Evolutionary conservation across 768 basidiomycete genomes (phyloP), one percentile per base, ranked within the genome.

Genomic region (Rhizopogon salebrosus): DNA sequence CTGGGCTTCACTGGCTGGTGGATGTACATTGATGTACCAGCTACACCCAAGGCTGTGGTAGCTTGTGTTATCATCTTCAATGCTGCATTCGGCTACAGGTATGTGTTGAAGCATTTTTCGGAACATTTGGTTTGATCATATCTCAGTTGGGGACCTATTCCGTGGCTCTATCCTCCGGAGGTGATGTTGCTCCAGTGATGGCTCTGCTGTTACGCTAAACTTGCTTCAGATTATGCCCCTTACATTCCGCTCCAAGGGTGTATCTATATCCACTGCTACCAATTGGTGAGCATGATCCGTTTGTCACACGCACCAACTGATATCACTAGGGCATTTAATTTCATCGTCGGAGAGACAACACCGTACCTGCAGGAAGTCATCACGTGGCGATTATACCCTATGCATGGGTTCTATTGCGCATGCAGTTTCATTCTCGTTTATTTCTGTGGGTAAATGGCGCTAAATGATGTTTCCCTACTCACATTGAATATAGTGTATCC

Each of bases 381-480:
- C 59, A 79, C 79, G 38, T 98, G 95, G 94, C 79, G 89, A 42
- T 67, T 98, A 51, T 97, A 98, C 71, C 91, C 92, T 0, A 95
- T 98, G 92, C 93, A 95, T 60, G 92, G 87, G 22, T 92, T 92
- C 72, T 94, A 92, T 70, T 93, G 92, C 65, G 80, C 80, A 8
- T 85, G 89, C 62, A 91, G 91, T 63, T 90, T 95, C 64, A 72
- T 95, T 42, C 73, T 93, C 40, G 89, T 93, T 5, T 92, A 89
- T 68, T 89, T 91, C 70, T 69, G 83, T 92, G 64, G 58, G 87
- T 52, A 24, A n/a, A 40, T 50, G 38, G 3, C 22, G 24, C 14
- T 34, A 35, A 26, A 6, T 3, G 8, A 8, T 46, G 16, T 13
- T 6, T 42, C 35, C 45, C 7, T 42, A 27, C 54, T 65, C 11